Conservation (phyloP, 2,329 filamentous ascomycete species). For the Monosporascus cannonballus region DNA sequence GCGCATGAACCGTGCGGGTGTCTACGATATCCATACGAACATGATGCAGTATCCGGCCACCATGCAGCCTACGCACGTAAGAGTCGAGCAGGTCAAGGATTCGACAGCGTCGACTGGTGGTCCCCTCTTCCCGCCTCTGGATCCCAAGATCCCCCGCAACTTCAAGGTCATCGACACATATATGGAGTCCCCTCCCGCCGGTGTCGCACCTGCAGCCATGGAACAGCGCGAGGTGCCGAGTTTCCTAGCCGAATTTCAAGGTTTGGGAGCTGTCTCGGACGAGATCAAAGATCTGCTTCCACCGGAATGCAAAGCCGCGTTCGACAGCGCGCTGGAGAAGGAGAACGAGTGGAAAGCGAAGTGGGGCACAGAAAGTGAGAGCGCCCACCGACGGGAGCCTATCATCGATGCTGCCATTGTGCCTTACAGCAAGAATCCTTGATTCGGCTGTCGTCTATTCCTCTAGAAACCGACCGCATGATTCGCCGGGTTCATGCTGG, state of each 20-base stretch:
- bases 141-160: conserved; percentile 46
- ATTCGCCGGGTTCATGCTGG: no score
- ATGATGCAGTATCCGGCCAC: conserved; percentile 77
- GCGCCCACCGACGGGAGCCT: conserved; percentile 45
- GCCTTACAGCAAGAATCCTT: conserved; percentile 41
- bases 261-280: conserved; percentile 57
- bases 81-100: conserved; percentile 63
- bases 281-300: conserved; percentile 63
- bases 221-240: conserved; percentile 36
- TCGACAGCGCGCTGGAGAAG: conserved; percentile 57
- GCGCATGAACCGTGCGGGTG: conserved; percentile 62
- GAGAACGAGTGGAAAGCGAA: conserved; percentile 67
- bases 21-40: conserved; percentile 95
- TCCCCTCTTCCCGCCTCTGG: conserved; percentile 39
- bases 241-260: conserved; percentile 49
- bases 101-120: conserved; percentile 21
- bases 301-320: conserved; percentile 64
- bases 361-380: conserved; percentile 65
- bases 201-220: conserved; percentile 40
- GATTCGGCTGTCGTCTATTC: background rate
- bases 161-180: conserved; percentile 50
- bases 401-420: conserved; percentile 60
- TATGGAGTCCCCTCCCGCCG: conserved; percentile 44
- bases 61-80: conserved; percentile 84
- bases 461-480: background rate